A percentile compares a stretch with the other conserved stretches of the same genome.
phyloP scores from a whole-genome alignment of 805 yeast species.

The Suhomyces tanzawaensis region DNA sequence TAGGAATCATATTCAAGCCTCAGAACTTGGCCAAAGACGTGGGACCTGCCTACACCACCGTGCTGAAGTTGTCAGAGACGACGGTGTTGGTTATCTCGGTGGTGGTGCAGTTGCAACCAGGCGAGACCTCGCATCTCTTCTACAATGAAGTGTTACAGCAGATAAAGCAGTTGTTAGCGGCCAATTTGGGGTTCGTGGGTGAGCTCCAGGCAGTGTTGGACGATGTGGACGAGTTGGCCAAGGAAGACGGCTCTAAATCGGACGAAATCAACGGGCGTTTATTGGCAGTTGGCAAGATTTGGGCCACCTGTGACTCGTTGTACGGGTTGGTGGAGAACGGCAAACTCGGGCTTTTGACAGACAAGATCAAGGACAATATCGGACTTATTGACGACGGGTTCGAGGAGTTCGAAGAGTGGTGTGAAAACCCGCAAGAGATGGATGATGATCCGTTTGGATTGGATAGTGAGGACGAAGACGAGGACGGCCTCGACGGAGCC shows the following conservation, averaged over 20 bases:
- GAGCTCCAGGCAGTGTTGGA: slow-evolving; percentile 26
- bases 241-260: slow-evolving; percentile 15
- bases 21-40: slow-evolving; percentile 46
- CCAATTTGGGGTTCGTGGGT: slow-evolving; percentile 19
- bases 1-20: slow-evolving; percentile 68
- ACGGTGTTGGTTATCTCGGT: slow-evolving; percentile 47
- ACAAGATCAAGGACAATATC: slow-evolving; percentile 44
- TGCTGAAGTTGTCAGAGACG: slow-evolving; percentile 45
- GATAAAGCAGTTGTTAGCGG: slow-evolving; percentile 17
- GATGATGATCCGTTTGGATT: slow-evolving; percentile 55
- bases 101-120: slow-evolving; percentile 28
- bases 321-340: slow-evolving; percentile 45
- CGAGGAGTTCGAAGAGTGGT: slow-evolving; percentile 70
- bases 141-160: slow-evolving; percentile 31
- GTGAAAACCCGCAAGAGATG: slow-evolving; percentile 53
- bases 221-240: slow-evolving; percentile 10
- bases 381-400: slow-evolving; percentile 56
- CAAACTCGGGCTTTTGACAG: slow-evolving; percentile 50
- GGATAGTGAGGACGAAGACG: slow-evolving; percentile 17
- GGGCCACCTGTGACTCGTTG: slow-evolving; percentile 63
- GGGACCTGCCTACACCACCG: slow-evolving; percentile 40
- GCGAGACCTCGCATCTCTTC: slow-evolving; percentile 35
- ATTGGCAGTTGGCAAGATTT: slow-evolving; percentile 61
- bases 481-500: slow-evolving; percentile 14
- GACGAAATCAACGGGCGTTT: slow-evolving; percentile 42